Evolutionary conservation across 2,329 filamentous ascomycete species (phyloP), one percentile per base, ranked within the genome.

Genomic region (Sporothrix phasma): DNA sequence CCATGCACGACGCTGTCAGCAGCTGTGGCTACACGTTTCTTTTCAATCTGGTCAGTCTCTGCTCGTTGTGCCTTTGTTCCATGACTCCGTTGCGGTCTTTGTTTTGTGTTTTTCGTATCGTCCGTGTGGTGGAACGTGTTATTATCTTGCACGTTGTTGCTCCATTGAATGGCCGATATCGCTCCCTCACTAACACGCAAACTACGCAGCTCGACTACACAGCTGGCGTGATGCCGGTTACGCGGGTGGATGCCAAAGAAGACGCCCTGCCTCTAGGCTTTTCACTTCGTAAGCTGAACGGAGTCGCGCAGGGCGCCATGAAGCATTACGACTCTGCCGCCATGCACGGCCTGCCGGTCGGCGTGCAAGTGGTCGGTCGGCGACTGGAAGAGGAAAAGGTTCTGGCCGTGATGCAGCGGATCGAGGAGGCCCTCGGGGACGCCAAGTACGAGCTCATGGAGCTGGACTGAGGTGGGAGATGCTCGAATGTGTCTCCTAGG

Each of bases 21-120:
- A 90, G 87, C 69, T 97, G 92, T 71, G 92, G 91, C 1, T 97
- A 97, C 72, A 97, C 92, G 0, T 96, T 97, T 73, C 76, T 96
- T 64, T 97, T 94, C 78, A 97, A 97, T 70, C 69, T 97, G 71
- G 87, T 89, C 77, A 75, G 84, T 41, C 2, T 24, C 37, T 26
- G n/a, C 15, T 37, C 29, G n/a, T n/a, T n/a, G n/a, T n/a, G n/a
- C n/a, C n/a, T 56, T 22, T 43, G 37, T 19, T 29, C 1, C 2
- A 77, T 37, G 13, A 26, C 13, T 34, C 46, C 39, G 43, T 31
- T 37, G 11, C 19, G 24, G 8, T 24, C 26, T 34, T 17, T 45
- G 15, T 19, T 41, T 22, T 64, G 43, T 6, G 34, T 15, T 59
- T 15, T 43, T 26, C 17, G 4, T 45, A 13, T 17, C 4, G 3